Evolutionary conservation across 2,329 filamentous ascomycete species (phyloP).

Genomic region (Fusarium burgessii): DNA sequence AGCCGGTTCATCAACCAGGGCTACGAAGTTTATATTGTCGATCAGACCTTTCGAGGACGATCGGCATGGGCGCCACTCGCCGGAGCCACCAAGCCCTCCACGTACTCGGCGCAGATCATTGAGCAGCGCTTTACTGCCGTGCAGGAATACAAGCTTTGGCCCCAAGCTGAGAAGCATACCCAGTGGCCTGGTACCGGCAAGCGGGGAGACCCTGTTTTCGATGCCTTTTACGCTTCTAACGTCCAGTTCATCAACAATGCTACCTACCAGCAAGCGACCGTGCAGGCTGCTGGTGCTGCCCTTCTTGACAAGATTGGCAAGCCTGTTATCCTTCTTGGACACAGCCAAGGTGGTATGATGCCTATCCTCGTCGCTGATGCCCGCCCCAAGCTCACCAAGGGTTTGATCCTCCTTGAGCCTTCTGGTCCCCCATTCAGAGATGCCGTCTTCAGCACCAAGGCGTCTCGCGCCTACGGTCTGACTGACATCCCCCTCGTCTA

Average conservation of each 20-base stretch:
- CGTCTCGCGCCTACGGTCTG: conserved; percentile 58
- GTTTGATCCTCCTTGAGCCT: conserved; percentile 60
- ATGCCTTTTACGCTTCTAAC: conserved; percentile 43
- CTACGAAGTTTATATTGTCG: conserved; percentile 41
- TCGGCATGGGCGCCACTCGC: conserved; percentile 36
- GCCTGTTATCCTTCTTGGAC: conserved; percentile 55
- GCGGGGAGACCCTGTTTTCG: conserved; percentile 34
- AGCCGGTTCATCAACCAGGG: conserved; percentile 39
- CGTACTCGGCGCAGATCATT: conserved; percentile 35
- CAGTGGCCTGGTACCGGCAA: conserved; percentile 41
- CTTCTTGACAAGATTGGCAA: conserved; percentile 58
- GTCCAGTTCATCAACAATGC: conserved; percentile 39
- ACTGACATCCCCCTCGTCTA: conserved; percentile 62
- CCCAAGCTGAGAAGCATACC: conserved; percentile 35
- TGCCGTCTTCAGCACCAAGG: conserved; percentile 49
- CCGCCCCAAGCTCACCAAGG: conserved; percentile 55
- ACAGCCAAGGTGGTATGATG: conserved; percentile 60
- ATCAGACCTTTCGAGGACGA: conserved; percentile 40
- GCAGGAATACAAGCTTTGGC: conserved; percentile 33
- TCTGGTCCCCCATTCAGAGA: conserved; percentile 61
- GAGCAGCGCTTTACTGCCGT: conserved; percentile 38
- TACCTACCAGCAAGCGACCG: conserved; percentile 36
- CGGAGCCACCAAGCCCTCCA: conserved; percentile 31
- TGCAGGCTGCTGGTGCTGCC: conserved; percentile 50
- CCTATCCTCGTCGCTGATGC: conserved; percentile 46